Conservation (phyloP, 192 early-diverging fungal species). For the Coemansia sp. region DNA sequence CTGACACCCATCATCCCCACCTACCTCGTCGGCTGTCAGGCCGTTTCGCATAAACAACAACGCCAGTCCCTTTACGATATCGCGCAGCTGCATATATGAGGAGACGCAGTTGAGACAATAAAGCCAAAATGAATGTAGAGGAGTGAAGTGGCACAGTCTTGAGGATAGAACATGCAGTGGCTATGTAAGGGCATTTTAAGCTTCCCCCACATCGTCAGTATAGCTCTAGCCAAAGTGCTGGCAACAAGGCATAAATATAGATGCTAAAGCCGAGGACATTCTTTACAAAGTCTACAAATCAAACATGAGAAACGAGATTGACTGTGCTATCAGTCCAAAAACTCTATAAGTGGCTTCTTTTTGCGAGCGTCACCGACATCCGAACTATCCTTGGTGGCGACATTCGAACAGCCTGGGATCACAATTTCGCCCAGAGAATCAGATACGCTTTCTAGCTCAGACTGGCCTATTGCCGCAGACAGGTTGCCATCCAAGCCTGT, state of each 20-base stretch:
- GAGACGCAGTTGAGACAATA: background rate
- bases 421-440: background rate
- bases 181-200: background rate
- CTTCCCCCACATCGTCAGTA: background rate
- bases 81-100: background rate
- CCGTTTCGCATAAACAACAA: background rate
- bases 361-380: background rate
- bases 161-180: background rate
- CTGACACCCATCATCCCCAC: conserved; percentile 5
- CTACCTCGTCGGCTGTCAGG: background rate
- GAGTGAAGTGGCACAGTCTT: background rate
- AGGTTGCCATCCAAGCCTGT: background rate
- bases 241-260: background rate
- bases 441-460: background rate
- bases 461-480: background rate
- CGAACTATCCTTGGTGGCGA: background rate
- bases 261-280: background rate
- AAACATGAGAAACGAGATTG: background rate
- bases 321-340: conserved; percentile 1
- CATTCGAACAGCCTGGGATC: background rate
- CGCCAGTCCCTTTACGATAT: conserved; percentile 2
- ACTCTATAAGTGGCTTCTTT: conserved; percentile 15
- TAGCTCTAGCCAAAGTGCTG: background rate
- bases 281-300: background rate
- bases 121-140: background rate